Percentiles rank a stretch among this genome's conserved stretches.
phyloP scores from a whole-genome alignment of 2,329 filamentous ascomycete species.

The Colletotrichum noveboracense region DNA sequence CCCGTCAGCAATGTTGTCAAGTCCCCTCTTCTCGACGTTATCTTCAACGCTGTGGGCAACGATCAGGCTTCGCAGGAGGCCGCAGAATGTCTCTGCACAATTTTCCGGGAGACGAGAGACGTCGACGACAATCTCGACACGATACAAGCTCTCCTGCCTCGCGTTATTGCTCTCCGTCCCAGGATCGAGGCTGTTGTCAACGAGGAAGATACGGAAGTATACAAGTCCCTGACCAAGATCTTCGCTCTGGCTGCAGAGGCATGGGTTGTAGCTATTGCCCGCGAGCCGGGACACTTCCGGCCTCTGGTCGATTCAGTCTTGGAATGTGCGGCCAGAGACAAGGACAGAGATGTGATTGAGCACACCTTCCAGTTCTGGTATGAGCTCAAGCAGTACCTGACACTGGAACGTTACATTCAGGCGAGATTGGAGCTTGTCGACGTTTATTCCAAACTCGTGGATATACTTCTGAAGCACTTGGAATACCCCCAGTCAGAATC shows the following conservation, averaged over 20 bases:
- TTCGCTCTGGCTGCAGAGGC: conserved; percentile 93
- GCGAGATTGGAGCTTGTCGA: conserved; percentile 79
- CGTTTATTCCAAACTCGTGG: conserved; percentile 87
- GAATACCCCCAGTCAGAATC: conserved; percentile 82
- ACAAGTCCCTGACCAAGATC: conserved; percentile 87
- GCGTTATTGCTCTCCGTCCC: conserved; percentile 76
- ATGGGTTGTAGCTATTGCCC: conserved; percentile 91
- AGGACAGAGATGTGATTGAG: conserved; percentile 88
- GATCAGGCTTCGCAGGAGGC: conserved; percentile 85
- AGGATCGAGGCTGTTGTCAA: conserved; percentile 78
- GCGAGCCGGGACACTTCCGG: conserved; percentile 81
- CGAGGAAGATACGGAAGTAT: conserved; percentile 83
- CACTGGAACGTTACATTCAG: conserved; percentile 86
- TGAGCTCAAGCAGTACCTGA: conserved; percentile 95
- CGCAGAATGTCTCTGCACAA: conserved; percentile 89
- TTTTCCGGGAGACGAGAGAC: conserved; percentile 90
- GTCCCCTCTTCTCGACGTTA: conserved; percentile 81
- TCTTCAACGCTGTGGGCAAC: conserved; percentile 77
- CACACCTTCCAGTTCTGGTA: conserved; percentile 99
- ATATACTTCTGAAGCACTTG: conserved; percentile 89
- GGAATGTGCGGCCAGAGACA: conserved; percentile 88
- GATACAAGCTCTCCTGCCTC: conserved; percentile 83
- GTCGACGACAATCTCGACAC: conserved; percentile 87
- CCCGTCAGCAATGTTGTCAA: conserved; percentile 82
- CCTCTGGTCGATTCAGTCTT: conserved; percentile 87